Base-by-base conservation (phyloP, 1,284 basidiomycete species). In the Ceratorhiza oryzae-sativae region DNA sequence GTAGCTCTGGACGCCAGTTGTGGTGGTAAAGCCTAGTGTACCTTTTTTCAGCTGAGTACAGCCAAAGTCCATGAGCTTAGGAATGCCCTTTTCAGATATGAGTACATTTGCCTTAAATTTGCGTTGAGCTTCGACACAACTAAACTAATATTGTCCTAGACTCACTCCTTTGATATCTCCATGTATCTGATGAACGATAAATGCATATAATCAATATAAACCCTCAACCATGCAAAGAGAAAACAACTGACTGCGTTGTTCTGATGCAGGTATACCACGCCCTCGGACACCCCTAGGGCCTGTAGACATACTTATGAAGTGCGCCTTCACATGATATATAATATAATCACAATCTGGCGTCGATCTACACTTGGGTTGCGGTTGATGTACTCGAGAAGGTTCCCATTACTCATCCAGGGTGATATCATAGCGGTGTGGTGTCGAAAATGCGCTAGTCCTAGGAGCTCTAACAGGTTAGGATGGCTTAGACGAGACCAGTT, bases 131-230 rank as follows among this genome's bases (percentile, higher is more conserved):
- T n/a, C n/a, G n/a, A n/a, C n/a, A n/a, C n/a, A n/a, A n/a, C n/a
- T n/a, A n/a, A 23, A 23, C 36, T 30, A 12, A 3, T n/a, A 15
- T 46, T 23, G n/a, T 2, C 36, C 23, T 25, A n/a, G 30, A n/a
- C 59, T 46, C 32, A 61, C 59, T 3, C 34, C 59, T 45, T 61
- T 61, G 13, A 61, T 9, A 8, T 61, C 23, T 8, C 59, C 59
- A 30, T 61, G 59, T 13, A 61, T 36, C 59, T 61, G 41, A 23
- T 45, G 39, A 27, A 3, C 9, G 15, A 61, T 6, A 25, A 46
- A 39, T 13, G 13, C 13, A 39, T 27, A n/a, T 9, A 60, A 15
- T 9, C 13, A n/a, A 10, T n/a, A 12, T 23, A 12, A n/a, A n/a
- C n/a, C n/a, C n/a, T n/a, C 45, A 48, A 1, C 3, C 10, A 10